Evolutionary conservation across 169 alveolate genomes (phyloP), one percentile per base, ranked within the genome.

Genomic region (Plasmodium relictum): DNA sequence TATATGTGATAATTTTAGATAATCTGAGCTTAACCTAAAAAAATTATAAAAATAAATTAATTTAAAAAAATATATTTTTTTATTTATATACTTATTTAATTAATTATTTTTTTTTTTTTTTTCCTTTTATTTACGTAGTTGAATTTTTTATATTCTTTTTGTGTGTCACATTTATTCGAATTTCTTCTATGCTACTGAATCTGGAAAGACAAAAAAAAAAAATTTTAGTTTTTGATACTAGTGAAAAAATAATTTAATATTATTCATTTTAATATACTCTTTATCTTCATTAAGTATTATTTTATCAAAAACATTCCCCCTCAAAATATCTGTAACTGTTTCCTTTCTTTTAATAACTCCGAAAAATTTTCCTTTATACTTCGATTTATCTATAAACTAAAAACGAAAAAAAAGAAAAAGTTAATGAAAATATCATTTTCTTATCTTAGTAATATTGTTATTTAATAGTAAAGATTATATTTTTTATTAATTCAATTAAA

Each of bases 261-360:
- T 16, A 41, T 14, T 22, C 6, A 66, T 66, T 1, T 66, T 18
- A 26, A 3, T 37, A 45, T 48, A 70, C 80, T 39, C 58, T 54
- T 54, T 39, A 22, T 54, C 69, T 10, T 31, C 31, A 31, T 52
- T 31, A 6, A 72, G 24, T 52, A 42, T 41, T 41, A 72, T 72
- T 52, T 72, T 72, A 54, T 72, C 70, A 54, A 72, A 72, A 31
- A 72, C 16, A n/a, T 72, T 72, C 5, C 85, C 69, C 20, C 69
- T 54, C 85, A 72, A 24, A 24, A 39, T 52, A 16, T 72, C 54
- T 12, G 85, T 52, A 72, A 72, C 31, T 2, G 56, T 8, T 72
- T 50, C 68, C 1, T 50, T 52, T n/a, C 85, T 48, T 50, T 54
- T 72, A 24, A 54, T 20, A 14, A 72, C 56, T 56, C 85, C 85